These are phyloP conservation scores for Vigna unguiculata DNA, from an alignment of 306 rosid genomes.

Conservation along the genomic window DNA sequence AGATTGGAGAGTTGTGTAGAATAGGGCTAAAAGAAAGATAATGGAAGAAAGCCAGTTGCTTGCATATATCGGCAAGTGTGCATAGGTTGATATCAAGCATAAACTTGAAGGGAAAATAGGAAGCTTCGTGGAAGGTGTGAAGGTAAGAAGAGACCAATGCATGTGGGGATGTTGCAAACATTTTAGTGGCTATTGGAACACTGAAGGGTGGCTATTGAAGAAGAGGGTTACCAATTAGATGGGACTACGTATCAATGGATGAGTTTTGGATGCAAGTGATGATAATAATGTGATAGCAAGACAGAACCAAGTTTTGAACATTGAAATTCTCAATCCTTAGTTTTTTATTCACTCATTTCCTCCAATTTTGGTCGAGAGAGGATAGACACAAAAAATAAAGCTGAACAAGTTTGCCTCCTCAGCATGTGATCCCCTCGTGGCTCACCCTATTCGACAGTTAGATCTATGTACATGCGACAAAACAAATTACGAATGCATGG, in stretches of 20 bases:
- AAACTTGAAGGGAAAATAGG: constrained; percentile 35
- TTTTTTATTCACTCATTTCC: not conserved
- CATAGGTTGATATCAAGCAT: not conserved
- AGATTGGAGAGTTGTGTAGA: not conserved
- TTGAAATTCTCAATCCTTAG: not conserved
- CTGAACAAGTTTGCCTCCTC: not conserved
- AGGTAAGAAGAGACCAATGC: constrained; percentile 26
- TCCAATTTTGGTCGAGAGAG: not conserved
- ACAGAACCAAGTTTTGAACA: not conserved
- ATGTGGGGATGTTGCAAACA: constrained; percentile 30
- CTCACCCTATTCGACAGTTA: not conserved
- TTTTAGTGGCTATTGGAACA: constrained; percentile 9
- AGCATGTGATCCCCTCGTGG: constrained; percentile 22
- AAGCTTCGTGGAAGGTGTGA: constrained; percentile 39
- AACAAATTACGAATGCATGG: not conserved
- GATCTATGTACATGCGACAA: not conserved
- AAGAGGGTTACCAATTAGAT: constrained; percentile 11
- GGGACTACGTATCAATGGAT: not conserved
- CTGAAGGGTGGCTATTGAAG: not conserved
- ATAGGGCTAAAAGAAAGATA: not conserved
- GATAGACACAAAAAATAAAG: not conserved
- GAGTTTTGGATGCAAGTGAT: constrained; percentile 4
- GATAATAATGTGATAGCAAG: not conserved
- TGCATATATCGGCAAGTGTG: not conserved
- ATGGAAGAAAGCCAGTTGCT: not conserved